A percentile compares a stretch with the other conserved stretches of the same genome.
Evolutionary conservation across 2,329 filamentous ascomycete species (phyloP).

Genomic region (Trichoderma aggressivum): DNA sequence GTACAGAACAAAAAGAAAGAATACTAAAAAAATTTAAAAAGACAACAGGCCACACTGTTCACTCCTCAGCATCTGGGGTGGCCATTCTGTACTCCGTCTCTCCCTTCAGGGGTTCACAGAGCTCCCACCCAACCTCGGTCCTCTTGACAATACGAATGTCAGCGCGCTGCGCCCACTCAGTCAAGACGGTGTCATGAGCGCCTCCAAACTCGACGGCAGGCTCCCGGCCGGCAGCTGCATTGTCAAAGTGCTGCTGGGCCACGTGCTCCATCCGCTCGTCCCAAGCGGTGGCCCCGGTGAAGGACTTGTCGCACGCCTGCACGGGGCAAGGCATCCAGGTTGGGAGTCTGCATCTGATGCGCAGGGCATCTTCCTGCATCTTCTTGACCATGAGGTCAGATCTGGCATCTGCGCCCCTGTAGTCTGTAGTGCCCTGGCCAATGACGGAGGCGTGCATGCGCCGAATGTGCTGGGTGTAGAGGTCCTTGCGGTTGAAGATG

Average conservation of each 20-base stretch:
- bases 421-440: conserved; percentile 37
- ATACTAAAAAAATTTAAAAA: neutral
- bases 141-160: conserved; percentile 34
- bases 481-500: conserved; percentile 84
- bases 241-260: conserved; percentile 67
- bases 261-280: conserved; percentile 85
- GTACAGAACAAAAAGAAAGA: neutral
- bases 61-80: neutral
- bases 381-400: conserved; percentile 54
- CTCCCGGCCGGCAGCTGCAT: conserved; percentile 31
- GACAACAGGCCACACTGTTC: neutral
- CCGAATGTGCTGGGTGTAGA: conserved; percentile 83
- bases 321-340: conserved; percentile 58
- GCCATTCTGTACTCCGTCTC: conserved; percentile 16
- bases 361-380: conserved; percentile 58
- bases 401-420: conserved; percentile 34
- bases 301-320: conserved; percentile 55
- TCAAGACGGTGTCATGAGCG: conserved; percentile 37
- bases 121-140: conserved; percentile 31
- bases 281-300: conserved; percentile 66
- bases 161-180: conserved; percentile 37
- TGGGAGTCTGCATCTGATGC: conserved; percentile 61
- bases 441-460: conserved; percentile 69
- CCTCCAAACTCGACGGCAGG: conserved; percentile 39
- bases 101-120: conserved; percentile 32